phyloP scores from a whole-genome alignment of 2,329 filamentous ascomycete species.

The Leptographium radiaticola region DNA sequence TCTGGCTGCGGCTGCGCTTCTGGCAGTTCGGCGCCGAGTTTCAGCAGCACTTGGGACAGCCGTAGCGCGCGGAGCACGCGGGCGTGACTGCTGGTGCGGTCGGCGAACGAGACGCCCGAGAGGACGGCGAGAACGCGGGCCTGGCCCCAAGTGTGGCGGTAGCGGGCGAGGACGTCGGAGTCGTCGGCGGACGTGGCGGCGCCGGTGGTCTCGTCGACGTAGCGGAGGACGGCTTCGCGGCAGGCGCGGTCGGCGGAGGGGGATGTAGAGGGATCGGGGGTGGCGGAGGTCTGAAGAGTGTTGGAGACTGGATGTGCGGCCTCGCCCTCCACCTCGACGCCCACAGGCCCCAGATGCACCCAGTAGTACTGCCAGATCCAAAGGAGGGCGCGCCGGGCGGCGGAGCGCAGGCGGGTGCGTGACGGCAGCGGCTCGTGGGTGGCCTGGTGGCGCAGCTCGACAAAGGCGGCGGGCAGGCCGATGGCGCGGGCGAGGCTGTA shows the following conservation, averaged over 20 bases:
- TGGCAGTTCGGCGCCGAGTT: not conserved
- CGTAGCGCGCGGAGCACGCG: slow-evolving; percentile 14
- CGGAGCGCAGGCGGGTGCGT: slow-evolving; percentile 56
- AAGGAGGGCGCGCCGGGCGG: slow-evolving; percentile 54
- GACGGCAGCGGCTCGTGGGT: slow-evolving; percentile 81
- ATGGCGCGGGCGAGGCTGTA: slow-evolving; percentile 56
- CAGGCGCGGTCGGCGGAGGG: slow-evolving; percentile 12
- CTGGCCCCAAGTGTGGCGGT: slow-evolving; percentile 17
- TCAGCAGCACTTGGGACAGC: slow-evolving; percentile 13
- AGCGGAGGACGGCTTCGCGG: slow-evolving; percentile 23
- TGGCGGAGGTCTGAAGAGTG: not conserved
- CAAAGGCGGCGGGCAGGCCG: slow-evolving; percentile 62
- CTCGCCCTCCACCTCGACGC: not conserved
- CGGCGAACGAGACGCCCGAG: not conserved
- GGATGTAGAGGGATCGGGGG: too few species aligned
- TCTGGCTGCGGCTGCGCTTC: not conserved
- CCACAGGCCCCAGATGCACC: slow-evolving; percentile 30
- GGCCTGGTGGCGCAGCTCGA: slow-evolving; percentile 79
- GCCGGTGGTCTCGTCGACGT: slow-evolving; percentile 16
- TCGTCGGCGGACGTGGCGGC: not conserved
- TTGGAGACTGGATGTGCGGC: not conserved
- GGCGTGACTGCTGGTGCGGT: slow-evolving; percentile 2
- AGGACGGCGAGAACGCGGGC: slow-evolving; percentile 3
- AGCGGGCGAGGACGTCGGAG: slow-evolving; percentile 5
- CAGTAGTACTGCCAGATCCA: slow-evolving; percentile 94